Conservation (phyloP, 2,329 filamentous ascomycete genomes). For the Cercospora sojina region DNA sequence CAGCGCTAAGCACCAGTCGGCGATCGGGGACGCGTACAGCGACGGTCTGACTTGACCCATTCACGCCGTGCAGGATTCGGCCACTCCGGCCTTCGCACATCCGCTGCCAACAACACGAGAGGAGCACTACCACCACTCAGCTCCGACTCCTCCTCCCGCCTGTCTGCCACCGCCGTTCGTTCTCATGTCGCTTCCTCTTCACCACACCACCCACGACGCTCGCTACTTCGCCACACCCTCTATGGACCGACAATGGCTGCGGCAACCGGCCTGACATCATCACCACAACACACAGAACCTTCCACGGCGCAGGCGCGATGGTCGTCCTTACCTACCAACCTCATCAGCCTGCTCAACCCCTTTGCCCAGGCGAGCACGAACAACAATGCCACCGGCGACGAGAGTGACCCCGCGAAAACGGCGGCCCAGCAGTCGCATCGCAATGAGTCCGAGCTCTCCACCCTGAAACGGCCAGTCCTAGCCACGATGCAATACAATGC, state of each 20-base stretch:
- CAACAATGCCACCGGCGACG: slow-evolving; percentile 5
- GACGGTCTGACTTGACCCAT: background rate
- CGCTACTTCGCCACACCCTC: background rate
- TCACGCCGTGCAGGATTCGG: background rate
- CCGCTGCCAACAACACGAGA: background rate
- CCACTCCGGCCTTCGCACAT: background rate
- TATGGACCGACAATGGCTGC: slow-evolving; percentile 22
- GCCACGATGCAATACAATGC: slow-evolving; percentile 21
- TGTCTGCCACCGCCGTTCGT: background rate
- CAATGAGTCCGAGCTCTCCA: background rate
- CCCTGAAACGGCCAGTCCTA: slow-evolving; percentile 24
- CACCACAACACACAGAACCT: slow-evolving; percentile 12
- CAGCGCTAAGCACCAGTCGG: background rate
- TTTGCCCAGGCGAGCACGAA: slow-evolving; percentile 24
- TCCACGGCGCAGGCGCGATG: slow-evolving; percentile 30
- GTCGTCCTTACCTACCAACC: slow-evolving; percentile 33
- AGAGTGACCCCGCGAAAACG: slow-evolving; percentile 1
- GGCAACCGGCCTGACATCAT: slow-evolving; percentile 17
- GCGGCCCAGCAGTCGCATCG: background rate
- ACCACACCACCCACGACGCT: background rate
- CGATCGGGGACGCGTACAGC: background rate
- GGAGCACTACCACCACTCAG: background rate
- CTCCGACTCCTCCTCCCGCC: background rate
- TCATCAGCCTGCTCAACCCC: slow-evolving; percentile 34
- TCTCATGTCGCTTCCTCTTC: slow-evolving; percentile 1